Conservation (phyloP, 495 filamentous ascomycete genomes). For the Xylaria acuta region DNA sequence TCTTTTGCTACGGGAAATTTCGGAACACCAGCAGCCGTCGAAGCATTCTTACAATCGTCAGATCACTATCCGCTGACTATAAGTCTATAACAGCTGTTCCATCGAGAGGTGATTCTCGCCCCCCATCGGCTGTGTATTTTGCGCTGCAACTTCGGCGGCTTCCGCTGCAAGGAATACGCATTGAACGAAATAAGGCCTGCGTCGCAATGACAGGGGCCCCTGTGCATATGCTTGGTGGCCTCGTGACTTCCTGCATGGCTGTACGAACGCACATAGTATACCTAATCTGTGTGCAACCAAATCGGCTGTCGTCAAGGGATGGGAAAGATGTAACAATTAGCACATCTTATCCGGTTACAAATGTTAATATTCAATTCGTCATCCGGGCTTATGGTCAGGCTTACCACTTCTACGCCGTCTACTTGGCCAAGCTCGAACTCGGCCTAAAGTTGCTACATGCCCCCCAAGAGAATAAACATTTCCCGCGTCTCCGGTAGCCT, state of each 20-base stretch:
- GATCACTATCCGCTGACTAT: conserved; percentile 25
- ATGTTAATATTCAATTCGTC: background rate
- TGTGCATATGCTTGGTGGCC: conserved; percentile 19
- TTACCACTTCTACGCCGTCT: background rate
- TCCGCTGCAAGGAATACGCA: conserved; percentile 11
- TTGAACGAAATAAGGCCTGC: background rate
- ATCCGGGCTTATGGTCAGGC: background rate
- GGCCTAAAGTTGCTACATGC: background rate
- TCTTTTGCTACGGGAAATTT: background rate
- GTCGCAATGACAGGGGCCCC: conserved; percentile 11
- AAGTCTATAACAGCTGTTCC: conserved; percentile 19
- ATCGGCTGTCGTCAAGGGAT: background rate
- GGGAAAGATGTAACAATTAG: background rate
- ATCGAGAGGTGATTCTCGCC: background rate
- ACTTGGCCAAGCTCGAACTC: background rate
- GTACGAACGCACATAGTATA: background rate
- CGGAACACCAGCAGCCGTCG: background rate
- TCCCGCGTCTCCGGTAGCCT: background rate
- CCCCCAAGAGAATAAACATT: background rate
- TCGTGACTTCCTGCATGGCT: conserved; percentile 26
- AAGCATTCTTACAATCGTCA: conserved; percentile 10
- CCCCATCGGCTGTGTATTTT: background rate
- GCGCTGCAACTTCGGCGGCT: conserved; percentile 17
- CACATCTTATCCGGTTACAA: background rate
- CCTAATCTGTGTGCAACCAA: background rate